Conservation (phyloP, 78 protist genomes). For the Dictyostelium intermedium region DNA sequence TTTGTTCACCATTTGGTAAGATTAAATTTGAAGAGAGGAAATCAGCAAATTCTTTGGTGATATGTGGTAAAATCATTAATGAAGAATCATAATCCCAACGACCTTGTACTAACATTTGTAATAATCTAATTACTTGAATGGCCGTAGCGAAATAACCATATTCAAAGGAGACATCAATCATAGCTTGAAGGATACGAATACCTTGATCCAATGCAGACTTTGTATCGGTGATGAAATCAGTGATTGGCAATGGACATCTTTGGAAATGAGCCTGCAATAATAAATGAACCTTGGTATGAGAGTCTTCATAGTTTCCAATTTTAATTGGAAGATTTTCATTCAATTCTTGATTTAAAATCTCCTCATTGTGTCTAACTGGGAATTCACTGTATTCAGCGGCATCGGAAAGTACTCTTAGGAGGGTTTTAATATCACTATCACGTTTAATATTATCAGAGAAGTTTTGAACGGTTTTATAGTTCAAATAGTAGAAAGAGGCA, state of each 20-base stretch:
- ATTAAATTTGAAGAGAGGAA: neutral
- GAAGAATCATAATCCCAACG: slow-evolving; percentile 54
- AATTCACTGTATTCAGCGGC: slow-evolving; percentile 92
- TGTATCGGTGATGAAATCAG: slow-evolving; percentile 97
- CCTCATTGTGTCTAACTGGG: slow-evolving; percentile 99
- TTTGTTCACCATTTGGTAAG: neutral
- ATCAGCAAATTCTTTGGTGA: slow-evolving; percentile 10
- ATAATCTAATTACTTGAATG: slow-evolving; percentile 72
- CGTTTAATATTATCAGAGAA: slow-evolving; percentile 65
- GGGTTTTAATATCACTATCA: slow-evolving; percentile 32
- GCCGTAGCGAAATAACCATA: slow-evolving; percentile 80
- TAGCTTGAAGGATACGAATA: slow-evolving; percentile 94
- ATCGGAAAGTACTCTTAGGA: slow-evolving; percentile 74
- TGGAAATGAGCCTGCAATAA: slow-evolving; percentile 96
- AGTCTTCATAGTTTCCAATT: slow-evolving; percentile 65
- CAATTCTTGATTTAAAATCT: slow-evolving; percentile 89
- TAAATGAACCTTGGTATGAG: slow-evolving; percentile 94
- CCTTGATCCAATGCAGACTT: slow-evolving; percentile 96
- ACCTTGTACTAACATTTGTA: slow-evolving; percentile 92
- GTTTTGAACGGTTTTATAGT: slow-evolving; percentile 85
- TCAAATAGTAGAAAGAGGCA: slow-evolving; percentile 97
- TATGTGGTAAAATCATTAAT: slow-evolving; percentile 25
- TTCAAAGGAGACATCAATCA: slow-evolving; percentile 94
- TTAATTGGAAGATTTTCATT: slow-evolving; percentile 84
- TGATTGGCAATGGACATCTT: slow-evolving; percentile 89